A percentile compares a stretch with the other conserved stretches of the same genome.
These are phyloP conservation scores for Kodamaea kakaduensis DNA, from an alignment of 805 yeast genomes.

Conservation along the genomic window DNA sequence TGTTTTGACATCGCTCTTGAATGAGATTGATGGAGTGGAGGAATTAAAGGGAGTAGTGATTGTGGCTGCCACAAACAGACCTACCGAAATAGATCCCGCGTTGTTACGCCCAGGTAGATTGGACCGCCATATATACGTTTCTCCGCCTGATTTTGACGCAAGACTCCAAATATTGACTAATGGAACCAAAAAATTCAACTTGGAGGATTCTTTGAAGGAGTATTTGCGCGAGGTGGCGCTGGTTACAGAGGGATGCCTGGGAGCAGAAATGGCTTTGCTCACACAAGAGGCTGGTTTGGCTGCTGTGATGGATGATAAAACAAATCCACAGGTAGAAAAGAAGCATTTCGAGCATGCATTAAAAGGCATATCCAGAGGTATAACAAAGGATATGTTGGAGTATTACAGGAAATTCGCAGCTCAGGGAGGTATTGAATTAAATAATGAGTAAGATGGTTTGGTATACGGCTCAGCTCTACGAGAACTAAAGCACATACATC, in stretches of 20 bases:
- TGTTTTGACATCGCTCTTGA: constrained; percentile 83
- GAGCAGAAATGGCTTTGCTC: constrained; percentile 88
- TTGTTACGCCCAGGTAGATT: constrained; percentile 91
- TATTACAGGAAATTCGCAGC: constrained; percentile 60
- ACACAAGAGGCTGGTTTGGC: constrained; percentile 95
- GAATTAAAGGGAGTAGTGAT: constrained; percentile 89
- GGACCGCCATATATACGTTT: constrained; percentile 88
- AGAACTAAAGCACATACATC: too few relatives aligned
- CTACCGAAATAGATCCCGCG: constrained; percentile 90
- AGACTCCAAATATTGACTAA: constrained; percentile 73
- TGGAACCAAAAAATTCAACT: constrained; percentile 60
- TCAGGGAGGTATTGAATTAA: constrained; percentile 28
- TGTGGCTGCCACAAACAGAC: constrained; percentile 95
- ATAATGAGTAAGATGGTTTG: background rate
- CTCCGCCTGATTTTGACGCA: constrained; percentile 85
- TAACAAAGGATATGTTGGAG: constrained; percentile 78
- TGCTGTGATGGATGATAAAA: constrained; percentile 79
- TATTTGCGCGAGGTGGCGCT: constrained; percentile 35
- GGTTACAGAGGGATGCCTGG: constrained; percentile 89
- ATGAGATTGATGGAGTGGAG: constrained; percentile 97
- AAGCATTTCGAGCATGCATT: constrained; percentile 74
- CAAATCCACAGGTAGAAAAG: constrained; percentile 49
- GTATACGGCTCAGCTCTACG: too few relatives aligned
- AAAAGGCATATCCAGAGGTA: constrained; percentile 65
- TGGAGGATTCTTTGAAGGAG: constrained; percentile 39